Conservation (phyloP, 2,329 filamentous ascomycete genomes). For the Penicillium oxalicum region DNA sequence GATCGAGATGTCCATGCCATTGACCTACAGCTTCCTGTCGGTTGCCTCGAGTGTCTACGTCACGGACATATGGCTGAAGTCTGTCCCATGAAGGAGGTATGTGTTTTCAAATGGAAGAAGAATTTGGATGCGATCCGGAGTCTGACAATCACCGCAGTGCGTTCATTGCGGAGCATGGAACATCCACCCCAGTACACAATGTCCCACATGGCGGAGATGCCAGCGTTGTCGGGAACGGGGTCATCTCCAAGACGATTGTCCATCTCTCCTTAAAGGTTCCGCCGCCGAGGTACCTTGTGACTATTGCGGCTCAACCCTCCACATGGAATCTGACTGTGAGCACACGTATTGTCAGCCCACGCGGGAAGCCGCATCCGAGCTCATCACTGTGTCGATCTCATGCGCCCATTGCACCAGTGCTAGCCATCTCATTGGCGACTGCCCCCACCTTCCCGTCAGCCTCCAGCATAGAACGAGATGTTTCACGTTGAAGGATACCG, state of each 20-base stretch:
- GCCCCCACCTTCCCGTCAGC: conserved; percentile 28
- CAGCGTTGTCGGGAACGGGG: conserved; percentile 58
- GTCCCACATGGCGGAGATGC: conserved; percentile 39
- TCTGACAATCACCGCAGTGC: conserved; percentile 25
- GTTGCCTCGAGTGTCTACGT: conserved; percentile 39
- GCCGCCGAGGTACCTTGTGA: conserved; percentile 52
- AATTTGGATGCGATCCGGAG: background rate
- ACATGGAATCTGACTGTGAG: conserved; percentile 56
- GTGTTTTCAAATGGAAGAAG: background rate
- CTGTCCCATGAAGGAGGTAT: conserved; percentile 41
- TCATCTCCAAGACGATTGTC: conserved; percentile 49
- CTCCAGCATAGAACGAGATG: conserved; percentile 25
- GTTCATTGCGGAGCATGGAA: conserved; percentile 40
- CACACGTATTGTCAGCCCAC: conserved; percentile 49
- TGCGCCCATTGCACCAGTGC: conserved; percentile 41
- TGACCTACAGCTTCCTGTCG: conserved; percentile 37
- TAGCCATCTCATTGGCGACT: conserved; percentile 42
- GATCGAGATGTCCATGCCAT: conserved; percentile 33
- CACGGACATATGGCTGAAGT: conserved; percentile 40
- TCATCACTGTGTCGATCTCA: conserved; percentile 39
- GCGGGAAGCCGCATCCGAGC: conserved; percentile 19
- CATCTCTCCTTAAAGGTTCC: conserved; percentile 54
- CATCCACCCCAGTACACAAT: conserved; percentile 36
- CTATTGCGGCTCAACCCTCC: conserved; percentile 52
- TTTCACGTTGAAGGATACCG: conserved; percentile 36